phyloP scores from a whole-genome alignment of 495 filamentous ascomycete genomes.

The Paragyromitra xinjiangensis region DNA sequence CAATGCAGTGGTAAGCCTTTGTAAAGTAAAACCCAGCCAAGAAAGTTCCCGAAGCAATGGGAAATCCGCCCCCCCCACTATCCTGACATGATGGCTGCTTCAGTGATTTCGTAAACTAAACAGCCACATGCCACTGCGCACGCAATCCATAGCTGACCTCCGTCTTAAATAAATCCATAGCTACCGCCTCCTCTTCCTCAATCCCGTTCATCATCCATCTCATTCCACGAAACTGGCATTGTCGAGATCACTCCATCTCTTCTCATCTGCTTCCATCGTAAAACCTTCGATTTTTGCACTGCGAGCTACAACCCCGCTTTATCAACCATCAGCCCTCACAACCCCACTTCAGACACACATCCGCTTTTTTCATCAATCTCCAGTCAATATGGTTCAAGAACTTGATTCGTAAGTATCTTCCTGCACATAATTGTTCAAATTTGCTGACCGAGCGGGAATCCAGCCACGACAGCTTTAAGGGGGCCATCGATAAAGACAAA shows the following conservation, averaged over 20 bases:
- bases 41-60: constrained; percentile 32
- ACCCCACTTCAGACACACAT: constrained; percentile 21
- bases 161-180: constrained; percentile 43
- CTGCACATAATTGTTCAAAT: not conserved
- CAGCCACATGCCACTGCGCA: constrained; percentile 53
- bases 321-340: not conserved
- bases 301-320: constrained; percentile 18
- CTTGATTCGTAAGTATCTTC: constrained; percentile 20
- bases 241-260: constrained; percentile 38
- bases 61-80: not conserved
- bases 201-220: constrained; percentile 14
- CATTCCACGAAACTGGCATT: constrained; percentile 9
- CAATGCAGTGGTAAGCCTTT: constrained; percentile 34
- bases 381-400: constrained; percentile 40
- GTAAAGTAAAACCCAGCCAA: constrained; percentile 35
- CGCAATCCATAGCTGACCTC: constrained; percentile 26
- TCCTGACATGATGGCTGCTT: constrained; percentile 15
- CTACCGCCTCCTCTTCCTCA: constrained; percentile 33
- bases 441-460: constrained; percentile 14
- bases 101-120: constrained; percentile 45
- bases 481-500: constrained; percentile 64
- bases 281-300: not conserved
- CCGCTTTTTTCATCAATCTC: constrained; percentile 32
- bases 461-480: constrained; percentile 72
- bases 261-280: constrained; percentile 20